Evolutionary conservation across 1,284 basidiomycete genomes (phyloP), one percentile per base, ranked within the genome.

Genomic region (Cryptococcus wingfieldii): DNA sequence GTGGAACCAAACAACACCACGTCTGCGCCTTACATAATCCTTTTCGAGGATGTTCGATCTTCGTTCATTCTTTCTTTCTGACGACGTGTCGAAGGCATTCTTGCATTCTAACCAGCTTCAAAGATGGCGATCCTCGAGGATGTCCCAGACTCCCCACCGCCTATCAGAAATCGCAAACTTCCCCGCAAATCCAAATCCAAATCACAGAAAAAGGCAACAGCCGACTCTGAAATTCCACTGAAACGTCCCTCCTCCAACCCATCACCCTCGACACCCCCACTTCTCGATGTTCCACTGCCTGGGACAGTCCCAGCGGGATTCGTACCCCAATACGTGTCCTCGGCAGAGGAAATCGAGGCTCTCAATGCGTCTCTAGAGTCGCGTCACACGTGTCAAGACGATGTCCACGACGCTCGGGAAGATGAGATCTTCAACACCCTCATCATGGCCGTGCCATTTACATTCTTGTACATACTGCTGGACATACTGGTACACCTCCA

Each of bases 351-450:
- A 34, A 37, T 50, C 19, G 48, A 50, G 48, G 12, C n/a, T n/a
- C n/a, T 28, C 34, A 49, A 23, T 38, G 46, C 16, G 25, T 34
- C n/a, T 16, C 42, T 38, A 14, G 27, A 31, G 19, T 14, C 34
- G 19, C n/a, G 38, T 16, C 50, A 6, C 13, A 23, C 23, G 23
- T 23, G 23, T 23, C 51, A 50, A 19, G 50, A 38, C n/a, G 66
- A 61, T 41, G 62, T 50, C 23, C 48, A 50, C 5, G 63, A 54
- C 6, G 51, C 56, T 18, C 48, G 51, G 47, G 62, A 65, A 57
- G 76, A 77, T 58, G 75, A 76, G 56, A 59, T 75, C n/a, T 76
- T 77, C 51, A 70, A 72, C 52, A 61, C 68, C 13, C 55, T 72
- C 56, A 64, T 77, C 44, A 59, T 70, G 19, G 66, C 71, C n/a